These are phyloP conservation scores for Melastoma malabathricum DNA, from an alignment of 345 rosid species.

Conservation along the genomic window DNA sequence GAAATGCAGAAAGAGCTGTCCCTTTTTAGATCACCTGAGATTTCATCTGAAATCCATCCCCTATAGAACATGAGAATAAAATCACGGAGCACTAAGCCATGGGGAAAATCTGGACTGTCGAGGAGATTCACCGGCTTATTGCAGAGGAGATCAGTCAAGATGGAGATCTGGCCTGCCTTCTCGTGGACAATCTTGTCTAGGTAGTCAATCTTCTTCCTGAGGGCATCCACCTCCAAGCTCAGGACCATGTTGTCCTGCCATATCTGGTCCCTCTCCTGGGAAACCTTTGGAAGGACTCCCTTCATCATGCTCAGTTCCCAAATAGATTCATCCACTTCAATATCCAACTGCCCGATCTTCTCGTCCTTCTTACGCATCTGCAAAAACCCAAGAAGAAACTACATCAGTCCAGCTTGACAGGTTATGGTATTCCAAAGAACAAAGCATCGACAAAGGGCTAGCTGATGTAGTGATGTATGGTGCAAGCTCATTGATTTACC, in stretches of 20 bases:
- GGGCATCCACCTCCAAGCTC: conserved; percentile 45
- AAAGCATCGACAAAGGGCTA: neutral
- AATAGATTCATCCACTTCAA: conserved; percentile 44
- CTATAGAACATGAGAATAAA: neutral
- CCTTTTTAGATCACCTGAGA: neutral
- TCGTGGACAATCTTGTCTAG: conserved; percentile 67
- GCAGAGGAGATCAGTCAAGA: conserved; percentile 59
- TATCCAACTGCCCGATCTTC: conserved; percentile 30
- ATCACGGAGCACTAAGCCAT: conserved; percentile 18
- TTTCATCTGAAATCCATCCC: neutral
- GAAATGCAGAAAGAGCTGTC: no score
- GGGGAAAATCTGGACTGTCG: conserved; percentile 33
- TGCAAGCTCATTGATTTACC: conserved; percentile 22
- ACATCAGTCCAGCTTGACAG: neutral
- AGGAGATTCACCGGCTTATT: conserved; percentile 45
- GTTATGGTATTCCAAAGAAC: neutral
- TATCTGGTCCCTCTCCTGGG: conserved; percentile 67
- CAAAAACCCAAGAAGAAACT: neutral
- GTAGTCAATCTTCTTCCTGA: conserved; percentile 57
- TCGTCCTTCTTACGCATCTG: conserved; percentile 84
- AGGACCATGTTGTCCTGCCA: conserved; percentile 88
- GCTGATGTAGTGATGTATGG: no score
- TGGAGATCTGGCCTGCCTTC: conserved; percentile 90
- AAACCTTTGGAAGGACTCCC: conserved; percentile 52
- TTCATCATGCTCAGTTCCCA: conserved; percentile 36